phyloP scores from a whole-genome alignment of 805 yeast genomes.

The Zygotorulaspora danielsina region DNA sequence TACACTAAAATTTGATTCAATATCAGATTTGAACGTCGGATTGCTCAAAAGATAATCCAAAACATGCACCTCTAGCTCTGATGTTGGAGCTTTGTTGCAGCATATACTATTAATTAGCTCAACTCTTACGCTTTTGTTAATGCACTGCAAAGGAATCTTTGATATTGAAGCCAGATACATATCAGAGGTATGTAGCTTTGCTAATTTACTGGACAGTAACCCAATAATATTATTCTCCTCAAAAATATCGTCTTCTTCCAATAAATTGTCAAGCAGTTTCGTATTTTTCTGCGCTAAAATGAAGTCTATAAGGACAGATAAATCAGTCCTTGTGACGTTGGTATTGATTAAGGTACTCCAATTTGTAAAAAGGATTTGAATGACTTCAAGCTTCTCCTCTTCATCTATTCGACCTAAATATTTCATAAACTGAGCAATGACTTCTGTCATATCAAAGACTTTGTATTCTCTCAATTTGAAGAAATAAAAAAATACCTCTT shows the following conservation, averaged over 20 bases:
- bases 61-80: constrained; percentile 15
- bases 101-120: constrained; percentile 23
- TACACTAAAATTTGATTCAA: constrained; percentile 39
- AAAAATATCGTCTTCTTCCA: constrained; percentile 41
- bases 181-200: constrained; percentile 8
- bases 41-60: constrained; percentile 42
- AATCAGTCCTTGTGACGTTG: constrained; percentile 32
- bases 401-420: constrained; percentile 17
- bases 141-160: constrained; percentile 50
- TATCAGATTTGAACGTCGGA: constrained; percentile 50
- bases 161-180: constrained; percentile 10
- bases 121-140: constrained; percentile 35
- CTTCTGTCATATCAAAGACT: constrained; percentile 24
- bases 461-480: constrained; percentile 51
- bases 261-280: constrained; percentile 22
- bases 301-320: constrained; percentile 30
- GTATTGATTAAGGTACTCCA: constrained; percentile 51
- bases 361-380: constrained; percentile 39
- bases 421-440: constrained; percentile 27
- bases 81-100: constrained; percentile 8
- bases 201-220: constrained; percentile 27
- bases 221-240: constrained; percentile 45
- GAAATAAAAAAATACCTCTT: constrained; percentile 35
- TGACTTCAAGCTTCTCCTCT: constrained; percentile 10
- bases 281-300: constrained; percentile 29